Conservation (phyloP, 2,329 filamentous ascomycete species). For the Phaeosphaeriaceae sp. region DNA sequence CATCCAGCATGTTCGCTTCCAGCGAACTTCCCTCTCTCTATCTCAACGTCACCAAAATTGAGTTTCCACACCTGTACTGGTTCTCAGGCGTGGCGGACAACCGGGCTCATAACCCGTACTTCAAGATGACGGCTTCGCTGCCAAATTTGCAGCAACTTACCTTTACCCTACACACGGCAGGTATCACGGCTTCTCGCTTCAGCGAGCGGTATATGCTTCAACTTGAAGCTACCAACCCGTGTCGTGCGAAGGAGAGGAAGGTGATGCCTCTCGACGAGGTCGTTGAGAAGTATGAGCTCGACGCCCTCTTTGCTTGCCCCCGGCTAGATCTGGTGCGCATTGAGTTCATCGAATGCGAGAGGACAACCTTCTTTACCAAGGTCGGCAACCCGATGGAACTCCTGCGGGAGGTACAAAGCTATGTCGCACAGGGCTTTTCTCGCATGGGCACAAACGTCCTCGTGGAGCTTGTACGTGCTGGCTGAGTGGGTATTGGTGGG, state of each 20-base stretch:
- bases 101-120: conserved; percentile 89
- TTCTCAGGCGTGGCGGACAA: conserved; percentile 72
- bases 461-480: conserved; percentile 1
- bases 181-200: conserved; percentile 73
- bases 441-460: background rate
- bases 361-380: conserved; percentile 67
- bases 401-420: background rate
- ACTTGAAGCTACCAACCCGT: conserved; percentile 81
- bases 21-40: conserved; percentile 8
- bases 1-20: conserved; percentile 11
- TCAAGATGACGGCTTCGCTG: conserved; percentile 84
- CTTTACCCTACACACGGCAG: conserved; percentile 82
- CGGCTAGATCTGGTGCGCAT: conserved; percentile 74
- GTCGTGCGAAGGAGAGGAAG: conserved; percentile 75
- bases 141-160: conserved; percentile 79
- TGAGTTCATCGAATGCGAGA: conserved; percentile 73
- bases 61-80: conserved; percentile 53
- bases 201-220: conserved; percentile 56
- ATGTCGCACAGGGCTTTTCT: conserved; percentile 9
- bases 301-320: conserved; percentile 72
- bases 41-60: conserved; percentile 44
- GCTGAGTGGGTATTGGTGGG: background rate
- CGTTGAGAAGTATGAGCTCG: conserved; percentile 78
- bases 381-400: conserved; percentile 6
- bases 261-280: conserved; percentile 83